Evolutionary conservation across 495 filamentous ascomycete genomes (phyloP), one percentile per base, ranked within the genome.

Genomic region (Hyaloscypha finlandica): DNA sequence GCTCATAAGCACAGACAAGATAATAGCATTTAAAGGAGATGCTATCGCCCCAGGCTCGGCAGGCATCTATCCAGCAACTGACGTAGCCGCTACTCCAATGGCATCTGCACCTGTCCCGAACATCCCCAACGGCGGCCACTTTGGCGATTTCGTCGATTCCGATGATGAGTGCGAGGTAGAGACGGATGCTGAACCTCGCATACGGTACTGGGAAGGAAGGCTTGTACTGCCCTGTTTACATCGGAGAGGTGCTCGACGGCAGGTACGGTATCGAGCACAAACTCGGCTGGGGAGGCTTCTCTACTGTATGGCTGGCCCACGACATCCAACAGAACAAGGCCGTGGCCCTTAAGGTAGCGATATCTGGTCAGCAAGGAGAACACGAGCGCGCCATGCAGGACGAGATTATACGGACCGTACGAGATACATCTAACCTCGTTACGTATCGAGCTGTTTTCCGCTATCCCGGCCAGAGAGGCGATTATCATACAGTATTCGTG

Each of bases 401-500:
- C 48, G 45, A 55, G 53, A 64, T 64, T 45, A n/a, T 22, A n/a
- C 52, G 39, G 45, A 22, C 20, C 20, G 61, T 64, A n/a, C n/a
- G 42, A 19, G 48, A 64, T 45, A 55, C 22, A 19, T 64, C 61
- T 14, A 64, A 30, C 22, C 61, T 64, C 20, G 20, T 64, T 20
- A 22, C 33, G 22, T 56, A 22, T 56, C 61, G 3, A 22, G 45
- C 9, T 25, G 1, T 35, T 16, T 64, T 64, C 61, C 56, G 8
- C 29, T 20, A 59, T 59, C 54, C 37, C n/a, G 16, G 63, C 54
- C 54, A 6, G 19, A 4, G 16, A 48, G 35, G 31, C 16, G 8
- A 31, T 67, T 14, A 20, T 0, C 66, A 76, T 67, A 68, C 61
- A 61, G 74, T 78, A 25, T 37, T 75, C 20, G 74, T 78, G 30